Base-by-base conservation (phyloP, 2,329 filamentous ascomycete species). In the Alternaria sp. region DNA sequence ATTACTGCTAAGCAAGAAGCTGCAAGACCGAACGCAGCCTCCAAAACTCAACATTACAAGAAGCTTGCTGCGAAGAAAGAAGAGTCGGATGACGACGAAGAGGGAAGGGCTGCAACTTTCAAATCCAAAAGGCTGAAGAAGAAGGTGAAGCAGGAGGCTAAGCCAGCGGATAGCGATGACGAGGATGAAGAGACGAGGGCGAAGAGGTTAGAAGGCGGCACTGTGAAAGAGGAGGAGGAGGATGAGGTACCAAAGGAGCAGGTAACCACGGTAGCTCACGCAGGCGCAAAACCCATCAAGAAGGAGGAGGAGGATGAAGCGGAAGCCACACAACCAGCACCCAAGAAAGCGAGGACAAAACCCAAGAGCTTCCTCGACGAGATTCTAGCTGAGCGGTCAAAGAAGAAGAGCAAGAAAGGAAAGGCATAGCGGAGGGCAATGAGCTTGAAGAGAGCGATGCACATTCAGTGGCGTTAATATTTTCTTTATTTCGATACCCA, bases 311-410 rank as follows among this genome's bases (percentile, higher is more conserved):
- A 63, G 23, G 51, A 62, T 25, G 50, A 45, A 6, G 52, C 50
- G 32, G 28, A 69, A 50, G 17, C 47, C 15, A 67, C 11, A 19
- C 57, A 71, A 15, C 61, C 64, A 46, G 63, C 64, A 6, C 58
- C 61, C 19, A 68, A 67, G 53, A 69, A 68, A 65, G 59, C 52
- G 17, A 75, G 67, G 61, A 43, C 67, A 26, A 84, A 81, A 67
- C 81, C 81, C 53, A 79, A 79, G 1, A 87, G 82, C 63, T 88
- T 85, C 69, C 77, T 89, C 23, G 87, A 89, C 72, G 85, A 88
- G 66, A 73, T 88, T 15, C 74, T 85, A 2, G 78, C 77, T 4
- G 78, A 83, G 60, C 81, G 82, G 36, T 81, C 82, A 8, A 85
- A 82, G 67, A 87, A 87, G 78, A 84, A 84, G 72, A 83, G 82